Evolutionary conservation across 148 eudicot genomes (phyloP).

Genomic region (Chenopodium formosanum): DNA sequence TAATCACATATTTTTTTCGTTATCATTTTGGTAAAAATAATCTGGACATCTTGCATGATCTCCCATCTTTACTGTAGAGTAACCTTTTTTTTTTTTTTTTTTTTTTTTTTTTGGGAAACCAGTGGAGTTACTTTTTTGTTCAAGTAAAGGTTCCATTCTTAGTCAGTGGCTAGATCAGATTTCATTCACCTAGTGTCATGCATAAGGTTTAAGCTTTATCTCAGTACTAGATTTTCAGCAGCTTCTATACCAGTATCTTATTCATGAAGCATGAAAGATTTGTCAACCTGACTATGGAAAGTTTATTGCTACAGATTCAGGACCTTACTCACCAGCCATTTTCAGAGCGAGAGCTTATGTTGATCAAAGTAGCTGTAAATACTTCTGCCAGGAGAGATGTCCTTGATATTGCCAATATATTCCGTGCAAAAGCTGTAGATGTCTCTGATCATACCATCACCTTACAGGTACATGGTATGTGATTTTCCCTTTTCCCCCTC

Average conservation of each 20-base stretch:
- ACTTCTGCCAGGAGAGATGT: slow-evolving; percentile 84
- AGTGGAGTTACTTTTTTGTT: neutral
- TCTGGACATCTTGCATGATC: neutral
- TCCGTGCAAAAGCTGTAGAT: slow-evolving; percentile 95
- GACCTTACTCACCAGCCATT: slow-evolving; percentile 85
- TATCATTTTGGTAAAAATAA: neutral
- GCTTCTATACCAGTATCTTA: neutral
- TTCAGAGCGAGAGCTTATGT: slow-evolving; percentile 92
- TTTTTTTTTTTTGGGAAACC: too few species aligned
- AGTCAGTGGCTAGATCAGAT: neutral
- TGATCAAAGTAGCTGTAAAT: slow-evolving; percentile 88
- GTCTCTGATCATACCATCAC: slow-evolving; percentile 96
- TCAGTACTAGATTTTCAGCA: neutral
- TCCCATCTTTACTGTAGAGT: neutral
- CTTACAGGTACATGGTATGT: slow-evolving; percentile 49
- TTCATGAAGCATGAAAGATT: slow-evolving; percentile 1
- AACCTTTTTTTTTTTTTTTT: neutral
- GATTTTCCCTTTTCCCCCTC: neutral
- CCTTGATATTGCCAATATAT: slow-evolving; percentile 85
- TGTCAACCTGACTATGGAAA: neutral
- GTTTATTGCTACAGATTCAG: slow-evolving; percentile 51
- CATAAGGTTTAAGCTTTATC: neutral
- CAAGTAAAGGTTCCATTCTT: neutral
- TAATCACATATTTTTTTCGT: neutral
- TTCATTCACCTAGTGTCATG: slow-evolving; percentile 3